Evolutionary conservation across 352 stramenopile genomes (phyloP).

Genomic region (Lagenidium sp.): DNA sequence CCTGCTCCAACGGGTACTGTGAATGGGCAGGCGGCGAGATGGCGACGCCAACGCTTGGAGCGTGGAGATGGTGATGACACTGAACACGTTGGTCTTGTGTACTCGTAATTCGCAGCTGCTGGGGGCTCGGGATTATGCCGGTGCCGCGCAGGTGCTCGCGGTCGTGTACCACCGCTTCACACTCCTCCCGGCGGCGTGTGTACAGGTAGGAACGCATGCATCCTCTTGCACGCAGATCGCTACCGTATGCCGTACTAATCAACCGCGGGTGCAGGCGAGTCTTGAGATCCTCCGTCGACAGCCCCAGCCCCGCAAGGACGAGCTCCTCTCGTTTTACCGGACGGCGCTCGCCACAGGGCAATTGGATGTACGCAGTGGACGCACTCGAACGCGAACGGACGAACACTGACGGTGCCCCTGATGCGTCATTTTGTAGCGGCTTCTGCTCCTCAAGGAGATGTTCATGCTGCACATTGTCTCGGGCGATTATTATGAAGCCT

Average conservation of each 20-base stretch:
- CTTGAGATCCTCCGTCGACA: conserved; percentile 65
- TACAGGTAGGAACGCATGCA: conserved; percentile 28
- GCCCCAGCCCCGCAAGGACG: conserved; percentile 29
- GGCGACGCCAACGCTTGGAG: too few relatives aligned
- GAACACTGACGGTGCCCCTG: too few relatives aligned
- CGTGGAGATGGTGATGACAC: too few relatives aligned
- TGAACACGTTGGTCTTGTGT: too few relatives aligned
- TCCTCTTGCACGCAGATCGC: neutral
- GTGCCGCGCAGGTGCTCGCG: conserved; percentile 49
- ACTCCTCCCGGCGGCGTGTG: conserved; percentile 40
- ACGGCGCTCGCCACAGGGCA: conserved; percentile 24
- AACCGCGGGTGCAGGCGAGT: conserved; percentile 62
- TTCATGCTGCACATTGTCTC: conserved; percentile 59
- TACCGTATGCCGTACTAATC: too few relatives aligned
- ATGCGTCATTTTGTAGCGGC: too few relatives aligned
- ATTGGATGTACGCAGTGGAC: conserved; percentile 41
- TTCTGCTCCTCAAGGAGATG: conserved; percentile 61
- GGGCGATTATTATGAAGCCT: conserved; percentile 76
- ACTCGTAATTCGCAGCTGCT: too few relatives aligned
- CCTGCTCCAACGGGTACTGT: too few relatives aligned
- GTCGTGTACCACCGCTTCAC: conserved; percentile 65
- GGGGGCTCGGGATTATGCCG: conserved; percentile 57
- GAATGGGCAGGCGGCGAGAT: too few relatives aligned
- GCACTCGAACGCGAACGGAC: too few relatives aligned
- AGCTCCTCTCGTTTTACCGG: conserved; percentile 51